phyloP scores from a whole-genome alignment of 2,329 filamentous ascomycete species.

The Claviceps paspali region DNA sequence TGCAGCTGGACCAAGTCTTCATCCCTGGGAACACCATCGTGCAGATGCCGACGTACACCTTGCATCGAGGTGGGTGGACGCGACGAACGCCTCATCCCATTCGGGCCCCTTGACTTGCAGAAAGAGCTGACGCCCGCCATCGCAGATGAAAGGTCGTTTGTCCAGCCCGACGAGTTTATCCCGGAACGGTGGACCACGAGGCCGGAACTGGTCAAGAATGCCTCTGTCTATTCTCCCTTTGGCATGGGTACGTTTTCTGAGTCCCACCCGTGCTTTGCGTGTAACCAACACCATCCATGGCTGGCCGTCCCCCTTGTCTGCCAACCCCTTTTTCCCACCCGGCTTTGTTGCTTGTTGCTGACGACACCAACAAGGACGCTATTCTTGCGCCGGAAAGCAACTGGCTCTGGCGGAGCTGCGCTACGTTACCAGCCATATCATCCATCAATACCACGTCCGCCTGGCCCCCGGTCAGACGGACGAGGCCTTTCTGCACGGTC shows the following conservation, averaged over 20 bases:
- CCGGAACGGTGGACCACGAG: slow-evolving; percentile 12
- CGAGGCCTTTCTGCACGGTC: background rate
- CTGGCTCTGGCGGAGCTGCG: slow-evolving; percentile 4
- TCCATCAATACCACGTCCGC: background rate
- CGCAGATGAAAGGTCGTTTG: slow-evolving; percentile 7
- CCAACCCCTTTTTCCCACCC: no score
- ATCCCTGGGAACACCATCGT: slow-evolving; percentile 18
- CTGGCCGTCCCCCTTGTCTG: no score
- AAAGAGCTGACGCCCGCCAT: no score
- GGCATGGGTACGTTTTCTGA: slow-evolving; percentile 2
- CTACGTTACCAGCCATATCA: background rate
- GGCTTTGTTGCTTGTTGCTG: no score
- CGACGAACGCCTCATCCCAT: no score
- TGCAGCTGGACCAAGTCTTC: slow-evolving; percentile 14
- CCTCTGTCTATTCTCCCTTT: slow-evolving; percentile 7
- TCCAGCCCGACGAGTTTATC: slow-evolving; percentile 8
- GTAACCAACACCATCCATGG: no score
- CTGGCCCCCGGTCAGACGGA: background rate
- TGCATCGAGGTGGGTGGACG: slow-evolving; percentile 6
- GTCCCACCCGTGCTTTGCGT: background rate
- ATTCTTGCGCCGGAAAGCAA: slow-evolving; percentile 6
- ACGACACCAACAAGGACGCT: slow-evolving; percentile 6
- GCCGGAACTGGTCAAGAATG: slow-evolving; percentile 10
- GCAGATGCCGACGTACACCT: slow-evolving; percentile 13
- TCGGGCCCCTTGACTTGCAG: no score